Evolutionary conservation across 2,329 filamentous ascomycete genomes (phyloP), one percentile per base, ranked within the genome.

Genomic region (Cytospora piceicola): DNA sequence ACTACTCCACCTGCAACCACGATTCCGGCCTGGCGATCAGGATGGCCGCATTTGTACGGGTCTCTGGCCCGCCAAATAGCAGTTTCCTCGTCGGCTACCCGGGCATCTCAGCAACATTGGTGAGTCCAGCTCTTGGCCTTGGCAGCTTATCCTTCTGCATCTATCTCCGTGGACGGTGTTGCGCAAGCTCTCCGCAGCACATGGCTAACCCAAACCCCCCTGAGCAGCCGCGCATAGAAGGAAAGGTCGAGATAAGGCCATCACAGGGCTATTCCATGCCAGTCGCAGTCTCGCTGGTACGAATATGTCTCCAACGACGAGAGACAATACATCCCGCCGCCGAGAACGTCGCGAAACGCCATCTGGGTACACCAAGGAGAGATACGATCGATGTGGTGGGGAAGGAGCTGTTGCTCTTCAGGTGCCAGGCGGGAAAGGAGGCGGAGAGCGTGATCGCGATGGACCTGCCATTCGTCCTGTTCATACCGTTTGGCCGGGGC

Each of bases 261-360:
- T 89, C 88, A 63, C 85, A 90, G 69, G 94, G 95, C 68, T 89
- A 91, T 73, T 94, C 93, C 22, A 93, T 93, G 72, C 93, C 95
- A 52, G 94, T 98, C 73, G 88, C 90, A 75, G 84, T 99, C 74
- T 97, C 94, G 58, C 87, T 97, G 71, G 94, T 98, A 71, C 94
- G 94, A 73, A 96, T 99, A 82, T 94, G 90, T 73, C 86, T 99
- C 64, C 93, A 96, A 75, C 90, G 94, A 73, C 89, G 93, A 81
- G 95, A 99, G 81, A 95, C 93, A 64, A 98, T 99, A 78, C 94
- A 98, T 77, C 95, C 95, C 55, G 91, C 94, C 67, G 95, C 95
- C 78, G 94, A 98, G 77, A 97, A 93, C 70, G 85, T 97, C 73
- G 90, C 94, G 68, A 96, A 96, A 80, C 94, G 94, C 74, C 93